Base-by-base conservation (phyloP, 768 basidiomycete species). In the Xerocomellus chrysenteron region DNA sequence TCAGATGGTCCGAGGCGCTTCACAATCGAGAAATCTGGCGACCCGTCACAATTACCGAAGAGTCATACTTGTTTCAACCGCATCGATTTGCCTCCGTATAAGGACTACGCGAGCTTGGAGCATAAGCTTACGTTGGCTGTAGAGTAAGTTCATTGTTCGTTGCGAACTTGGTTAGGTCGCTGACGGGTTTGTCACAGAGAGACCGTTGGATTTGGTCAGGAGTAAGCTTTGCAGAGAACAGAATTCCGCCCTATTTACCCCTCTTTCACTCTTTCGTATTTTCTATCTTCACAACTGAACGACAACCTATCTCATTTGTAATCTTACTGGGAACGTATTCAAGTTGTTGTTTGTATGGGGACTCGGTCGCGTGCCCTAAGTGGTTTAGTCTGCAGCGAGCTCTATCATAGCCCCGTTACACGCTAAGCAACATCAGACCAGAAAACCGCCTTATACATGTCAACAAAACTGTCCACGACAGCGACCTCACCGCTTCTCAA, bases 21-120 rank as follows among this genome's bases (percentile, higher is more conserved):
- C 75, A 99, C 97, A 9, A 98, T 99, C 68, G 97, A 99, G 75
- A 98, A 98, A 77, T 91, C 93, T 36, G 97, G 97, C 28, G 97
- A 99, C 67, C 92, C 94, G 21, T 90, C 90, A 24, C 94, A 97
- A 71, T 75, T 99, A 66, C 97, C 97, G 1, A 99, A 98, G 86
- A 92, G 89, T 72, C 90, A 92, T 68, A 91, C 90, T 1, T 98
- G 97, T 78, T 99, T 99, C 84, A 98, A 90, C 63, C 81, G 92
- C 43, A 94, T 96, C 64, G 97, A 99, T 76, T 74, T 99, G 52
- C 97, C 97, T n/a, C 92, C 94, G 13, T 99, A 99, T 73, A 95
- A 93, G 69, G 92, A 94, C 65, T 97, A 96, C 69, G 90, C 90
- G 40, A 92, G 86, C 63, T 72, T 98, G 63, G 96, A 98, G 72